Base-by-base conservation (phyloP, 805 yeast species). In the Wickerhamomyces bovis region DNA sequence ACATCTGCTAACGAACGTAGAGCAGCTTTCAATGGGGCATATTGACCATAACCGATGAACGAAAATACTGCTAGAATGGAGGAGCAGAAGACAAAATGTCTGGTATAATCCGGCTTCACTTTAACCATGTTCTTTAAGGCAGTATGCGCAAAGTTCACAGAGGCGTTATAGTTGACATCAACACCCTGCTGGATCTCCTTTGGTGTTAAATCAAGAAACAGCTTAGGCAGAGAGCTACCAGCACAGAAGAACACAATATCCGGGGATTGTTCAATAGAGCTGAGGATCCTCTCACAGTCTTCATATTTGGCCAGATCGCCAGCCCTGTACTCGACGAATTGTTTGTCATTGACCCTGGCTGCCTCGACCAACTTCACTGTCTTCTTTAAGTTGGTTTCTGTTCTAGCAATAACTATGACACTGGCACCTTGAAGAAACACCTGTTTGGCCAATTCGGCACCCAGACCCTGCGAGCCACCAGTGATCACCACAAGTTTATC, bases 381-480 rank as follows among this genome's bases (percentile, higher is more conserved):
- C 1, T 61, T 60, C 36, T 66, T 53, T 38, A 92, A 69, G 55
- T 81, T 83, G 5, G 73, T 44, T 49, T 75, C 81, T 0, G 92
- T 83, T 53, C 99, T 72, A 1, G 97, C 89, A 12, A 90, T 84
- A 18, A 94, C 65, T 2, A 85, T 68, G 1, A 90, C 86, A 44
- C 77, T 74, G 33, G 89, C 85, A 3, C 83, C 81, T 18, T 61
- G 55, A 2, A 70, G 50, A 46, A 73, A 78, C 41, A 83, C 68
- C 46, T 76, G 71, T 38, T 69, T 68, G 0, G 95, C 96, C 47
- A 92, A 64, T 35, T 84, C 86, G 3, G 81, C 81, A 0, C 99
- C 99, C 1, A 92, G 70, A 0, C 99, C 99, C 60, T 92, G 99
- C 0, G 97, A 89, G 0, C 89, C 98, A 4, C 99, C 99, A 0